Percentiles rank a stretch among this genome's conserved stretches.
Conservation (phyloP, 768 basidiomycete genomes). For the Termitomyces sp. region DNA sequence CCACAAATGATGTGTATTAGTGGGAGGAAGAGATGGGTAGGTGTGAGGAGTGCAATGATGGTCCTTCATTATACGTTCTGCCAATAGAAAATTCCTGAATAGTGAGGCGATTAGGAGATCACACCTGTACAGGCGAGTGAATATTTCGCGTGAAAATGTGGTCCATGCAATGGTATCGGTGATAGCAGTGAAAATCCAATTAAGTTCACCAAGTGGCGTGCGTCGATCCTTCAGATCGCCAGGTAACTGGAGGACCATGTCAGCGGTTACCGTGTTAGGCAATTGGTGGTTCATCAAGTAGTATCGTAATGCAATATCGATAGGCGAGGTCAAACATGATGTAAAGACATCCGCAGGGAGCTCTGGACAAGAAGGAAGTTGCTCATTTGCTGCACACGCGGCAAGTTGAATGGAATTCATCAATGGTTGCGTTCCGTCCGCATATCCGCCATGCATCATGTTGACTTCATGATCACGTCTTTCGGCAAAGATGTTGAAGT, state of each 20-base stretch:
- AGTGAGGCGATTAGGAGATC: constrained; percentile 94
- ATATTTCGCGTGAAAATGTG: constrained; percentile 88
- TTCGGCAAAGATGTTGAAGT: constrained; percentile 80
- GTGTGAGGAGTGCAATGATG: constrained; percentile 97
- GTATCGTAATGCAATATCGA: constrained; percentile 94
- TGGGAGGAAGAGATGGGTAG: constrained; percentile 84
- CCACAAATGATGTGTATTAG: constrained; percentile 97
- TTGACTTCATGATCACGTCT: constrained; percentile 66
- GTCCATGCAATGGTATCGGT: constrained; percentile 99
- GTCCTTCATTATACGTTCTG: constrained; percentile 96
- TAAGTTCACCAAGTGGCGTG: constrained; percentile 96
- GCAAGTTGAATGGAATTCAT: constrained; percentile 91
- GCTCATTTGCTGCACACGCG: constrained; percentile 88
- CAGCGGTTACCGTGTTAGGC: constrained; percentile 72
- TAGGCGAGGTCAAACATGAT: constrained; percentile 94
- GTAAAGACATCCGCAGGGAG: constrained; percentile 98
- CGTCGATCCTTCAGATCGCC: constrained; percentile 96
- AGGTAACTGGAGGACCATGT: constrained; percentile 93
- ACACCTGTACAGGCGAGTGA: constrained; percentile 90
- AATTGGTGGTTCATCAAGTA: constrained; percentile 89
- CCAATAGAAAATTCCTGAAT: constrained; percentile 95
- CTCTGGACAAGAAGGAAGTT: constrained; percentile 91
- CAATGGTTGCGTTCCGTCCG: constrained; percentile 63
- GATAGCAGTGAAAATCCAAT: constrained; percentile 99
- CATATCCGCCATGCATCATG: constrained; percentile 51